Evolutionary conservation across 495 filamentous ascomycete genomes (phyloP), one percentile per base, ranked within the genome.

Genomic region (Podospora tetraspora): DNA sequence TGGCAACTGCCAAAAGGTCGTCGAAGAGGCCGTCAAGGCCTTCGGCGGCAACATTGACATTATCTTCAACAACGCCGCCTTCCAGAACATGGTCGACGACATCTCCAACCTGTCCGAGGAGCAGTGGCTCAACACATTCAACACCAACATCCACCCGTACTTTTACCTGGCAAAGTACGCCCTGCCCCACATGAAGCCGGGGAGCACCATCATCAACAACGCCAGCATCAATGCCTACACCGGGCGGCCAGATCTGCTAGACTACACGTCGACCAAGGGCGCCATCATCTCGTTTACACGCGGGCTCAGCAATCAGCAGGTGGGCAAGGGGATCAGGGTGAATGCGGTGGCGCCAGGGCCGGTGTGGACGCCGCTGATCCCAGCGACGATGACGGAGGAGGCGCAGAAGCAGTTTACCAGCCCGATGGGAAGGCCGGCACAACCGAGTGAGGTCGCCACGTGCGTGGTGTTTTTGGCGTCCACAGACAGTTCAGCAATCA

Each of bases 391-490:
- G 92, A 85, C 76, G 57, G 83, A 88, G 2, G 77, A 85, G 56
- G 90, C 88, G 0, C 84, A 91, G 80, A 86, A 92, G 75, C 80
- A 88, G 63, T 94, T 95, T 78, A 88, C 87, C 0, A 86, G 85
- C 25, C 92, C 92, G 0, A 93, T 96, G 83, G 91, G 92, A 12
- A 81, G 93, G 32, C 91, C 91, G 0, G 88, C 86, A 0, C 90
- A 93, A 80, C 91, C 90, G 1, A 89, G 84, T 69, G 92, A 94
- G 82, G 87, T 96, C 62, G 92, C 90, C 1, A 90, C 90, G 0
- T 94, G 89, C 70, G 92, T 94, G 70, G 91, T 95, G n/a, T 95
- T 94, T 79, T 79, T 95, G 74, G 91, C 92, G 0, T 88, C 89
- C 60, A 80, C 83, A 60, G 91, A 94, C 72, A 92, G 90, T 76